Conservation (phyloP, 805 yeast species). For the Kuraishia capsulata region DNA sequence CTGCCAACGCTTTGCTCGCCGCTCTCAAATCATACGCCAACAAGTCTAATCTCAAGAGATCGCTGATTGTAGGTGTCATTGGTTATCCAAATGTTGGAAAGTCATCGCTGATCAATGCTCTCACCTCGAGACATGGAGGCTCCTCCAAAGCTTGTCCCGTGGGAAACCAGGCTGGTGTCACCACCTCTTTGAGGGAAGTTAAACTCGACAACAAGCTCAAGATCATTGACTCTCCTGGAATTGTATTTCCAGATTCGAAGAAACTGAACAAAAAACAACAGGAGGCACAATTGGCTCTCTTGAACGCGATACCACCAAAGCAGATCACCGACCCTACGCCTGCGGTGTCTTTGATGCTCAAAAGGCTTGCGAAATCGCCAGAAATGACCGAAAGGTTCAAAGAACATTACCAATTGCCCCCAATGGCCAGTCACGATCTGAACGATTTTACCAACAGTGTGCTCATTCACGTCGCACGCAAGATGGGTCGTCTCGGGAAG, state of each 20-base stretch:
- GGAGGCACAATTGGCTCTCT: conserved; percentile 80
- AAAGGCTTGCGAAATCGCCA: conserved; percentile 62
- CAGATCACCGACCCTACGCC: conserved; percentile 76
- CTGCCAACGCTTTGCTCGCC: conserved; percentile 67
- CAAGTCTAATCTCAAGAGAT: conserved; percentile 77
- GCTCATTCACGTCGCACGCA: conserved; percentile 86
- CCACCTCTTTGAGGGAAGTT: conserved; percentile 85
- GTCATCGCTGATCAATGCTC: conserved; percentile 93
- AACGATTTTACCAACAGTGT: conserved; percentile 79
- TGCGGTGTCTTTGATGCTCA: conserved; percentile 69
- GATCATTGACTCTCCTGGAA: conserved; percentile 93
- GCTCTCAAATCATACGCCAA: conserved; percentile 81
- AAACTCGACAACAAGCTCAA: conserved; percentile 86
- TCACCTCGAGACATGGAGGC: conserved; percentile 73
- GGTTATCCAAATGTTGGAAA: conserved; percentile 95
- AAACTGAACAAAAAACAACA: conserved; percentile 49
- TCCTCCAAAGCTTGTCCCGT: conserved; percentile 80
- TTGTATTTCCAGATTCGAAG: conserved; percentile 67
- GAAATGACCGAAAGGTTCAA: conserved; percentile 74
- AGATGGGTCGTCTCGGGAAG: conserved; percentile 82
- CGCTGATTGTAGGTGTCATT: conserved; percentile 88
- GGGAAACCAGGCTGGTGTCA: conserved; percentile 97
- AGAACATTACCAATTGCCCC: conserved; percentile 68
- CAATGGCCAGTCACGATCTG: conserved; percentile 63
- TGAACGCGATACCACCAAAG: conserved; percentile 86